Evolutionary conservation across 306 rosid species (phyloP), one percentile per base, ranked within the genome.

Genomic region (Lablab purpureus): DNA sequence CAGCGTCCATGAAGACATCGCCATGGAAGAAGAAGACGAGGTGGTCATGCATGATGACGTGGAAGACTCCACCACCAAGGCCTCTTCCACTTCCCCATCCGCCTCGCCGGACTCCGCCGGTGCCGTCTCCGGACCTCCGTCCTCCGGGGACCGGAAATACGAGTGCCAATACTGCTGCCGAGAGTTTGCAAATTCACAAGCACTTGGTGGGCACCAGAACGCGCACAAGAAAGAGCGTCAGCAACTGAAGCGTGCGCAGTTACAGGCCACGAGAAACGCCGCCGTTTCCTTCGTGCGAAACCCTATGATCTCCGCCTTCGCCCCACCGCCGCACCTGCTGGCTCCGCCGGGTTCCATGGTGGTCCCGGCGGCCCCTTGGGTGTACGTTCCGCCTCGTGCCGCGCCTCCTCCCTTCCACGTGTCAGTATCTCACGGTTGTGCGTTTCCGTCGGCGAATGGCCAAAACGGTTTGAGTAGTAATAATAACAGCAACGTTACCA

Each of bases 211-310:
- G 8, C 99, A 95, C 83, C 99, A 95, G 34, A 95, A 95, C 91
- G 99, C 99, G 1, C 99, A 95, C 90, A 93, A 93, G 86, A 95
- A 95, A 76, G 99, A 95, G 86, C 82, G 99, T 45, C 98, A 95
- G 49, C 98, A 93, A 59, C 91, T 93, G 36, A 95, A 95, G 66
- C 89, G 98, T 0, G 98, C 98, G 1, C 99, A 95, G 80, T 82
- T 95, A 13, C 99, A 91, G 14, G 98, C 99, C 41, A 79, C 86
- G 4, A 58, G 98, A 21, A 91, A 87, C 93, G 94, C 97, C 18
- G 94, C 97, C 84, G 97, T 87, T n/a, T 88, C 98, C 0, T 91
- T 90, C 79, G 87, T 88, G 4, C 67, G 97, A 0, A 95, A 95
- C 79, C 99, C 99, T 1, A 90, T 95, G 12, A 89, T 95, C 86